Evolutionary conservation across 805 yeast species (phyloP).

Genomic region (Sungouiozyma intestinalis): DNA sequence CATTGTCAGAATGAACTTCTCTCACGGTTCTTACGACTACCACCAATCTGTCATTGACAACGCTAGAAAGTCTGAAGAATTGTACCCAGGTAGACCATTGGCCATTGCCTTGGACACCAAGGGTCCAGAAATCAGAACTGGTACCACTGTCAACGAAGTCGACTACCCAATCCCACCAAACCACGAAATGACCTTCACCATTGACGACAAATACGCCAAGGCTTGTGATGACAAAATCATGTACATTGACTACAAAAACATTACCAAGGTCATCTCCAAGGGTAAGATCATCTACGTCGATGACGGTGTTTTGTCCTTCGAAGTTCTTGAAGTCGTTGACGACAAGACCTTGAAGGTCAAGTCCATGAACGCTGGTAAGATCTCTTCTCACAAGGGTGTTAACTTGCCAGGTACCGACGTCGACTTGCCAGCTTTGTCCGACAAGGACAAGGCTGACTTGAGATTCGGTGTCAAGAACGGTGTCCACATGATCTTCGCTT

Average conservation of each 20-base stretch:
- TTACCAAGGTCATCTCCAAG: conserved; percentile 79
- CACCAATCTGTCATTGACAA: conserved; percentile 96
- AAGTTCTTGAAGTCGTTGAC: conserved; percentile 77
- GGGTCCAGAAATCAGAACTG: conserved; percentile 99
- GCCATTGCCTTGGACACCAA: conserved; percentile 98
- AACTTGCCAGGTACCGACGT: conserved; percentile 98
- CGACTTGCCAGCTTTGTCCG: conserved; percentile 94
- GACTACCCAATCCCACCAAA: conserved; percentile 78
- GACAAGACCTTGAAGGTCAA: conserved; percentile 72
- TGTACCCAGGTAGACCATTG: conserved; percentile 90
- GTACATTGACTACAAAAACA: conserved; percentile 92
- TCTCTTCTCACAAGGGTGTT: conserved; percentile 97
- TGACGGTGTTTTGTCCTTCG: conserved; percentile 95
- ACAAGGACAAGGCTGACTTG: conserved; percentile 90
- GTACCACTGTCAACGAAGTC: conserved; percentile 69
- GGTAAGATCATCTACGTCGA: conserved; percentile 93
- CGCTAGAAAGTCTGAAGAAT: conserved; percentile 85
- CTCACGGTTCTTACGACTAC: conserved; percentile 97
- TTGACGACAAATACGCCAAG: conserved; percentile 70
- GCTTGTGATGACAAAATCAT: conserved; percentile 68
- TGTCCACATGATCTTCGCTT: conserved; percentile 97
- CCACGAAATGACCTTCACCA: conserved; percentile 89
- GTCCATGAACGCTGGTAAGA: conserved; percentile 89
- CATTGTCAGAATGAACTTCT: conserved; percentile 98
- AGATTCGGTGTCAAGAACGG: conserved; percentile 93